Conservation (phyloP, 352 stramenopile genomes). For the Phytophthora chlamydospora region DNA sequence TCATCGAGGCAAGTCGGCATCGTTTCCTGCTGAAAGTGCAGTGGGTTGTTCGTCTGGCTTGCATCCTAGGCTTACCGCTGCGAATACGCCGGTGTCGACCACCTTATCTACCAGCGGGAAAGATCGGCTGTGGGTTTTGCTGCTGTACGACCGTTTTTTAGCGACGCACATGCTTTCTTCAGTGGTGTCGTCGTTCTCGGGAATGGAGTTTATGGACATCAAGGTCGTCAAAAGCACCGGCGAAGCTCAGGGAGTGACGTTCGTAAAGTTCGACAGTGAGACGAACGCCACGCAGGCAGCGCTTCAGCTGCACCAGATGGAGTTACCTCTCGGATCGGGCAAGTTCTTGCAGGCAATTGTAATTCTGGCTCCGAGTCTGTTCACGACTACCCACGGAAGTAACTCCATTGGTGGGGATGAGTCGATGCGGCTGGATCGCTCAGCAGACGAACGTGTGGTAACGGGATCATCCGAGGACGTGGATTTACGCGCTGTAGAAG, state of each 20-base stretch:
- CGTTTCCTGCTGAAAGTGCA: slow-evolving; percentile 12
- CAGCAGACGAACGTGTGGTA: slow-evolving; percentile 25
- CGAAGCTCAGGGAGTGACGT: slow-evolving; percentile 71
- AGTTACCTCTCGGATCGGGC: slow-evolving; percentile 50
- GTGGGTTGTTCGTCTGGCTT: slow-evolving; percentile 4
- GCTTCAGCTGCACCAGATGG: slow-evolving; percentile 61
- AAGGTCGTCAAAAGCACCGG: slow-evolving; percentile 70
- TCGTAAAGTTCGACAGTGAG: slow-evolving; percentile 78
- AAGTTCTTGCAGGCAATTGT: slow-evolving; percentile 75
- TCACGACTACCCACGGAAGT: slow-evolving; percentile 61
- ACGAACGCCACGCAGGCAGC: slow-evolving; percentile 49
- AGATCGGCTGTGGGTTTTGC: slow-evolving; percentile 65
- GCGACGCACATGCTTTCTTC: slow-evolving; percentile 70
- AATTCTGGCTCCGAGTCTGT: slow-evolving; percentile 68
- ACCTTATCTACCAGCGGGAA: slow-evolving; percentile 17
- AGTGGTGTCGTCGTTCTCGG: slow-evolving; percentile 54
- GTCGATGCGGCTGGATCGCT: slow-evolving; percentile 30
- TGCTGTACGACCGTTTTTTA: slow-evolving; percentile 72
- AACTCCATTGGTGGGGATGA: slow-evolving; percentile 29
- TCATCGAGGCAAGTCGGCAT: slow-evolving; percentile 17
- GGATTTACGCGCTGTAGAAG: slow-evolving; percentile 76
- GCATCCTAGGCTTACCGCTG: not conserved
- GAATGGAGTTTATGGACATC: slow-evolving; percentile 88
- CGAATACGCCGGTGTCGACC: slow-evolving; percentile 12
- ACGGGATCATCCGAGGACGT: slow-evolving; percentile 55